A percentile compares a stretch with the other conserved stretches of the same genome.
Evolutionary conservation across 768 basidiomycete species (phyloP).

Genomic region (Podaxis sp.): DNA sequence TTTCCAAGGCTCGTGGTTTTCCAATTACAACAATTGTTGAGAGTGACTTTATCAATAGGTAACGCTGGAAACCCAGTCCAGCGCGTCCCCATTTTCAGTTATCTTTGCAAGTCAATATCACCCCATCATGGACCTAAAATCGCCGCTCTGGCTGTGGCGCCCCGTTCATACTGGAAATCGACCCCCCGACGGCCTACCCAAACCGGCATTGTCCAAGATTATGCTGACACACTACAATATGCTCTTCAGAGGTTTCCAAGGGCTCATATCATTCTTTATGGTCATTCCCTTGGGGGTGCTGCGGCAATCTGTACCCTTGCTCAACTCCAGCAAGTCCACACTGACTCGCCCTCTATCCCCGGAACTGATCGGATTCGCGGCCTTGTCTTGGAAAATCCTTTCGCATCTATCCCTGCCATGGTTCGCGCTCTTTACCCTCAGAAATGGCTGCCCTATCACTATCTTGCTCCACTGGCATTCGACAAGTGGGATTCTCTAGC

Average conservation of each 20-base stretch:
- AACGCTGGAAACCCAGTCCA: slow-evolving; percentile 50
- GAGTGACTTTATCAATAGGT: slow-evolving; percentile 33
- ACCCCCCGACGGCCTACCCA: slow-evolving; percentile 37
- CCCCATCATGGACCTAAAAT: slow-evolving; percentile 9
- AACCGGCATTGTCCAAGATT: slow-evolving; percentile 38
- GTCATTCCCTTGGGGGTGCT: slow-evolving; percentile 49
- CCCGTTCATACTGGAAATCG: slow-evolving; percentile 52
- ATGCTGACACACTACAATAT: slow-evolving; percentile 30
- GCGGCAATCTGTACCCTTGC: slow-evolving; percentile 38
- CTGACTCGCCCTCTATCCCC: background rate
- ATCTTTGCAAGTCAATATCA: slow-evolving; percentile 23
- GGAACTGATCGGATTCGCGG: slow-evolving; percentile 26
- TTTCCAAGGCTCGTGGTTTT: slow-evolving; percentile 22
- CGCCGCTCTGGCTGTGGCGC: slow-evolving; percentile 38
- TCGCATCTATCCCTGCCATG: slow-evolving; percentile 46
- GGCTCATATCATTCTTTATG: slow-evolving; percentile 36
- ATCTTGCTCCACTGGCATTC: slow-evolving; percentile 39
- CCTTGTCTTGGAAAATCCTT: slow-evolving; percentile 49
- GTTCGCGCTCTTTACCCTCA: slow-evolving; percentile 45
- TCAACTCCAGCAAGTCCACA: slow-evolving; percentile 11
- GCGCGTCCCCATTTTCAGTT: slow-evolving; percentile 41
- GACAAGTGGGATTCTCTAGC: slow-evolving; percentile 46
- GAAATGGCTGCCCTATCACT: slow-evolving; percentile 47
- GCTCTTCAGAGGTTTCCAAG: slow-evolving; percentile 30
- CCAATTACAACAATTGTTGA: background rate